Conservation (phyloP, 352 stramenopile species). For the Phytophthora europaea region DNA sequence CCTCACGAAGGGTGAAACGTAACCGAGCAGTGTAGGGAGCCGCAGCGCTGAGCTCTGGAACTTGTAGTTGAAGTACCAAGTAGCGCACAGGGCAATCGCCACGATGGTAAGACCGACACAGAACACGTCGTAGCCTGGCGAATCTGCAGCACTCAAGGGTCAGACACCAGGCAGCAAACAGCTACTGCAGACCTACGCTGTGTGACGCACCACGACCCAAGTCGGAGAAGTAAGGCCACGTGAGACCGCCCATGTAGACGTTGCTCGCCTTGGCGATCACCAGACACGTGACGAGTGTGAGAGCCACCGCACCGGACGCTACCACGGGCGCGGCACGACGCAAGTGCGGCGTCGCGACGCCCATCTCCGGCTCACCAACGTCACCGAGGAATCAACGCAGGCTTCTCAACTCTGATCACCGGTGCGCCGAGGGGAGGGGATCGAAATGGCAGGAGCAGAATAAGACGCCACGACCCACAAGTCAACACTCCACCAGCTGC, state of each 20-base stretch:
- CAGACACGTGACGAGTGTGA: conserved; percentile 65
- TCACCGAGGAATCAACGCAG: not conserved
- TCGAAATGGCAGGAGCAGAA: conserved; percentile 1
- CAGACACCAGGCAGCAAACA: not conserved
- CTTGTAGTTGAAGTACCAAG: conserved; percentile 68
- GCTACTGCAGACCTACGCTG: not conserved
- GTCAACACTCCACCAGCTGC: conserved; percentile 5
- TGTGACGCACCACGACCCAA: conserved; percentile 52
- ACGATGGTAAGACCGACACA: conserved; percentile 51
- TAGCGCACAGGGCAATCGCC: conserved; percentile 45
- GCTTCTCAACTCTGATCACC: conserved; percentile 1
- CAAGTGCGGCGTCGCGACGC: not conserved
- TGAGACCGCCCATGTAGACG: conserved; percentile 65
- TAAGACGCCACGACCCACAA: conserved; percentile 23
- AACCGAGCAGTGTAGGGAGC: conserved; percentile 43
- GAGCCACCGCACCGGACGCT: conserved; percentile 44
- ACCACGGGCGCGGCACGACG: conserved; percentile 43
- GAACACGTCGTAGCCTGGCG: conserved; percentile 67
- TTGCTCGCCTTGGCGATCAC: conserved; percentile 57
- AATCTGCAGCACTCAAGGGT: conserved; percentile 34
- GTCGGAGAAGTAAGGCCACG: conserved; percentile 79
- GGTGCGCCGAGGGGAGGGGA: too few relatives aligned
- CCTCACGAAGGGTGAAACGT: conserved; percentile 38
- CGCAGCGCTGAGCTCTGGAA: conserved; percentile 56
- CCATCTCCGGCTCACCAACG: conserved; percentile 9